These are phyloP conservation scores for Paecilomyces sp. DNA, from an alignment of 2,329 filamentous ascomycete species.

Conservation along the genomic window DNA sequence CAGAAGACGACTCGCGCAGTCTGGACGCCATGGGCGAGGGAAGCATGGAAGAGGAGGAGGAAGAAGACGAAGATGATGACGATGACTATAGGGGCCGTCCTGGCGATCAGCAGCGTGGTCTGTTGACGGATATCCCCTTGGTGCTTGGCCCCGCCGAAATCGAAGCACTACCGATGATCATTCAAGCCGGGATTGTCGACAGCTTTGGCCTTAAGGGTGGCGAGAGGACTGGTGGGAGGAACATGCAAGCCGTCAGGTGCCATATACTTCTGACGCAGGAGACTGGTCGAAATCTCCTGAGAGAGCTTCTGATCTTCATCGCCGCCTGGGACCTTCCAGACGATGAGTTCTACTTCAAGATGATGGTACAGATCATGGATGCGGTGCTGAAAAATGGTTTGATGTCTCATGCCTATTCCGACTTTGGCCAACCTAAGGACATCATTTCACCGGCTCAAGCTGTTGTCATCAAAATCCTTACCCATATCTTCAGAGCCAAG, in stretches of 20 bases:
- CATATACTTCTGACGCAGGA: constrained; percentile 85
- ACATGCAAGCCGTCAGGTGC: constrained; percentile 83
- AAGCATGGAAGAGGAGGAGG: constrained; percentile 40
- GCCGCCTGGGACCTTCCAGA: constrained; percentile 95
- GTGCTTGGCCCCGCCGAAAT: constrained; percentile 93
- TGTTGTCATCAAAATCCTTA: constrained; percentile 82
- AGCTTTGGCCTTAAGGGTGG: constrained; percentile 64
- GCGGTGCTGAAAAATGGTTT: constrained; percentile 83
- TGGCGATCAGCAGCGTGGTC: constrained; percentile 57
- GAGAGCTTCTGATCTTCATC: constrained; percentile 91
- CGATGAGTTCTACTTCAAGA: constrained; percentile 89
- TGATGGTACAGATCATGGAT: constrained; percentile 93
- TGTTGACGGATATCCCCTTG: constrained; percentile 88
- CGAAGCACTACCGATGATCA: constrained; percentile 92
- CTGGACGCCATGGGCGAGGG: constrained; percentile 37
- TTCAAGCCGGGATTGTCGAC: constrained; percentile 89
- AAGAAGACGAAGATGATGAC: constrained; percentile 47
- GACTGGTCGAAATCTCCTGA: constrained; percentile 78
- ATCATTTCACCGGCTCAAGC: constrained; percentile 94
- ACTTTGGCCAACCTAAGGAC: constrained; percentile 85
- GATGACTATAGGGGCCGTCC: constrained; percentile 46
- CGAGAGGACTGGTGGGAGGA: constrained; percentile 54
- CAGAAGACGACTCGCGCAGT: constrained; percentile 36
- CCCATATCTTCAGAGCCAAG: constrained; percentile 72
- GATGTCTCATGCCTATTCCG: constrained; percentile 86